Evolutionary conservation across 2,329 filamentous ascomycete species (phyloP).

Genomic region (Camillea tinctor): DNA sequence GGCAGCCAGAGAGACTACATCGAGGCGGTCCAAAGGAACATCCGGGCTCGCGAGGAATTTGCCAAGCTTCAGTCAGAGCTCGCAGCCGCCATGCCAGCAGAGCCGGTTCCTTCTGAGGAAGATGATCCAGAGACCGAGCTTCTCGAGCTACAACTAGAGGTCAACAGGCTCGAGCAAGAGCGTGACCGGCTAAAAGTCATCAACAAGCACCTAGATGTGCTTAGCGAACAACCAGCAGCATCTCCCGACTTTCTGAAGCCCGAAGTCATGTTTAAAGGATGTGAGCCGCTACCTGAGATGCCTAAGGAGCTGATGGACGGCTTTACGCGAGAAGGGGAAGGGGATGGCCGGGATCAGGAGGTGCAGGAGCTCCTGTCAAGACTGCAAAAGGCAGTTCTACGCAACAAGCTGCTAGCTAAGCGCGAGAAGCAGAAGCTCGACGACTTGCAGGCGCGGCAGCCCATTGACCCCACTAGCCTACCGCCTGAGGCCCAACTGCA

Average conservation of each 20-base stretch:
- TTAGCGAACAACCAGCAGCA: constrained; percentile 53
- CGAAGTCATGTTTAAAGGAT: constrained; percentile 45
- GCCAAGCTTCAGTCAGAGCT: constrained; percentile 35
- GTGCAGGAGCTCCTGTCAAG: constrained; percentile 48
- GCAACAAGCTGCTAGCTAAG: constrained; percentile 55
- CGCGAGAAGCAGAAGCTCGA: constrained; percentile 56
- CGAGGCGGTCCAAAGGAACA: constrained; percentile 51
- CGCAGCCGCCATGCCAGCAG: constrained; percentile 16
- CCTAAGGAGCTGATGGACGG: constrained; percentile 52
- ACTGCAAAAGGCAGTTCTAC: constrained; percentile 58
- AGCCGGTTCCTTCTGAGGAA: constrained; percentile 20
- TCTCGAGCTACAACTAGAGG: constrained; percentile 51
- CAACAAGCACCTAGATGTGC: constrained; percentile 49
- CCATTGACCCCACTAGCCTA: constrained; percentile 36
- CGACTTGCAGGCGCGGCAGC: constrained; percentile 42
- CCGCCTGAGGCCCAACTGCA: constrained; percentile 42
- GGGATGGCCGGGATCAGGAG: constrained; percentile 35
- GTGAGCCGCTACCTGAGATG: constrained; percentile 46
- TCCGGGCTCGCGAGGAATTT: constrained; percentile 50
- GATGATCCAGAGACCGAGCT: constrained; percentile 21
- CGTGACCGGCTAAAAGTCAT: constrained; percentile 50
- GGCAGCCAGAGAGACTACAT: constrained; percentile 56
- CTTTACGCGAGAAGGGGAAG: constrained; percentile 42
- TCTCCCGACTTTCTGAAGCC: constrained; percentile 49
- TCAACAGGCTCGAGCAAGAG: constrained; percentile 52